These are phyloP conservation scores for Kockiozyma suomiensis DNA, from an alignment of 805 yeast genomes.

Conservation along the genomic window DNA sequence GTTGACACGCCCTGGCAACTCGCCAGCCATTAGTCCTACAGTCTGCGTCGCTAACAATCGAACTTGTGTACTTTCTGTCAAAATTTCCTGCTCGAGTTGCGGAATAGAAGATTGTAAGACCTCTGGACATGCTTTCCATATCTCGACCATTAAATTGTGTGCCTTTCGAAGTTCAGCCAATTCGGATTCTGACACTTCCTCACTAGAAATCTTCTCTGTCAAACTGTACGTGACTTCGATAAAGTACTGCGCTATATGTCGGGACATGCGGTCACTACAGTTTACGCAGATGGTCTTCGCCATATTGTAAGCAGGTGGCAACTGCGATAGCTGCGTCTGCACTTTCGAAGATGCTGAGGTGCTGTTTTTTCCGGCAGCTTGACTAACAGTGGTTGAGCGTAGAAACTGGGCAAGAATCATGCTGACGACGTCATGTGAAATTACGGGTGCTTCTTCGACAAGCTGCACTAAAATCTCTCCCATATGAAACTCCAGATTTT, in stretches of 20 bases:
- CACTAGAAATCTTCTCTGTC: conserved; percentile 38
- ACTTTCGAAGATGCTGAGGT: background rate
- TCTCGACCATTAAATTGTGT: conserved; percentile 62
- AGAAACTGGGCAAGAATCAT: conserved; percentile 67
- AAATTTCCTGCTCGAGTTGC: conserved; percentile 72
- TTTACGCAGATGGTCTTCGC: conserved; percentile 68
- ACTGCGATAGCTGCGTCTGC: conserved; percentile 18
- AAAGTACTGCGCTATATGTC: conserved; percentile 75
- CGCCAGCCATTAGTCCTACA: conserved; percentile 64
- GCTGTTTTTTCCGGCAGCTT: background rate
- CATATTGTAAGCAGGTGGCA: conserved; percentile 65
- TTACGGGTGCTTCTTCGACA: conserved; percentile 65
- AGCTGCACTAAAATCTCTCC: conserved; percentile 75
- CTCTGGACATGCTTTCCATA: conserved; percentile 82
- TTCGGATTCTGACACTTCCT: conserved; percentile 37
- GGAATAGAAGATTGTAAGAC: conserved; percentile 74
- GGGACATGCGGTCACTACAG: conserved; percentile 71
- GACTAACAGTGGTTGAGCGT: conserved; percentile 40
- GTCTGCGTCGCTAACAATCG: conserved; percentile 72
- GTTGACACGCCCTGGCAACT: conserved; percentile 54
- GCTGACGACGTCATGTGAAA: conserved; percentile 63
- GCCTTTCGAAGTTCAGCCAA: conserved; percentile 57
- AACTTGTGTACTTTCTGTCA: conserved; percentile 63
- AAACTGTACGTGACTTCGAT: conserved; percentile 65
- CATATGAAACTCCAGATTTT: conserved; percentile 59